Conservation (phyloP, 2,329 filamentous ascomycete species). For the Acrocalymma vagum region DNA sequence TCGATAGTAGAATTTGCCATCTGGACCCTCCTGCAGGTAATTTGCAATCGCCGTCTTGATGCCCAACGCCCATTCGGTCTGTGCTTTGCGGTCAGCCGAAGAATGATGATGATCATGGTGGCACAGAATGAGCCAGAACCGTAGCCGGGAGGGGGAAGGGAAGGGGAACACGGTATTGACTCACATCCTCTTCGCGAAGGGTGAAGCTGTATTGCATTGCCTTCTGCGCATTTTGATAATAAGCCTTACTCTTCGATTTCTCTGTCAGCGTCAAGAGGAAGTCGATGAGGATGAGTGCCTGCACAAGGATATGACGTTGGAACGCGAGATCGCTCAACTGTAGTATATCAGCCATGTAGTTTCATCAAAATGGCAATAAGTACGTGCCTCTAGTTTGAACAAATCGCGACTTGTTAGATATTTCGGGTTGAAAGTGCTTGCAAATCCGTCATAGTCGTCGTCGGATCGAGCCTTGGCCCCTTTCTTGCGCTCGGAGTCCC, state of each 20-base stretch:
- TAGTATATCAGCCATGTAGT: conserved; percentile 35
- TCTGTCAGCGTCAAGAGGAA: conserved; percentile 91
- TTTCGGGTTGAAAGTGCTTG: conserved; percentile 90
- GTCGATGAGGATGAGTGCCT: conserved; percentile 92
- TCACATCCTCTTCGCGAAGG: conserved; percentile 83
- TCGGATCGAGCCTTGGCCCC: conserved; percentile 68
- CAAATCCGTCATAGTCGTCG: conserved; percentile 68
- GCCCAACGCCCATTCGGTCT: conserved; percentile 83
- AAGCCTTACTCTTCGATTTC: conserved; percentile 80
- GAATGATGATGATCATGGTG: conserved; percentile 30
- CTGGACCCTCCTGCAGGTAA: conserved; percentile 81
- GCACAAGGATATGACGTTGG: conserved; percentile 90
- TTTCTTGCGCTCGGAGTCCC: conserved; percentile 69
- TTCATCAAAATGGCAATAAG: conserved; percentile 18
- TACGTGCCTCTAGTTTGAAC: conserved; percentile 86
- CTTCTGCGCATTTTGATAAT: conserved; percentile 77
- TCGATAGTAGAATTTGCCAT: conserved; percentile 92
- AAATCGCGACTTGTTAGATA: conserved; percentile 97
- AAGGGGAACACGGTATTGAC: conserved; percentile 42
- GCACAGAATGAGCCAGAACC: conserved; percentile 20
- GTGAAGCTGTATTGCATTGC: conserved; percentile 84
- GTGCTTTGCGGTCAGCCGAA: conserved; percentile 45
- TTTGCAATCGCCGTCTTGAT: conserved; percentile 82
- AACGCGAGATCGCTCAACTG: conserved; percentile 94
- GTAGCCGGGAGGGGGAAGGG: conserved; percentile 21